Evolutionary conservation across 371 early-diverging fungal genomes (phyloP).

Genomic region (Mortierella sp.): DNA sequence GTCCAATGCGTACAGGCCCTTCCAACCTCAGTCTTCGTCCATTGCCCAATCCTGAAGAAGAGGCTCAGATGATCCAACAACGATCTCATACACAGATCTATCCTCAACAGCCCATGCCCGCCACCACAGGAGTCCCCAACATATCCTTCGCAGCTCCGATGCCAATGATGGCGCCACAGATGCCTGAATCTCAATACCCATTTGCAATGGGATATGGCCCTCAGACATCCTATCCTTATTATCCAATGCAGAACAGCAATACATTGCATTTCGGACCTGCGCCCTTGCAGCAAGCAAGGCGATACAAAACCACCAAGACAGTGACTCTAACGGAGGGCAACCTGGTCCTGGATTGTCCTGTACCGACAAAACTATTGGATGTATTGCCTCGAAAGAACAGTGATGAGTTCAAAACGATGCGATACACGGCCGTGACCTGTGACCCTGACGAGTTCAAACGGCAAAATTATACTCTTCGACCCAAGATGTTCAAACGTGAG

Average conservation of each 20-base stretch:
- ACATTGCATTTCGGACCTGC: conserved; percentile 62
- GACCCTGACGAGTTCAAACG: conserved; percentile 81
- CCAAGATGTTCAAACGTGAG: conserved; percentile 69
- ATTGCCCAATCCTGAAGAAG: conserved; percentile 35
- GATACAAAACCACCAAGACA: conserved; percentile 69
- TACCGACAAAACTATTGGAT: conserved; percentile 69
- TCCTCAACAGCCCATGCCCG: conserved; percentile 1
- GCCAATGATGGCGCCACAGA: conserved; percentile 3
- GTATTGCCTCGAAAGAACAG: conserved; percentile 62
- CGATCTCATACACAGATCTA: conserved; percentile 40
- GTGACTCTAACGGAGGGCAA: conserved; percentile 76
- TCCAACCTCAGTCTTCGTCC: conserved; percentile 33
- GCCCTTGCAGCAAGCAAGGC: conserved; percentile 65
- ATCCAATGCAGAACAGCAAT: conserved; percentile 2
- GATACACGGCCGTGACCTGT: conserved; percentile 82
- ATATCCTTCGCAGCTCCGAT: conserved; percentile 26
- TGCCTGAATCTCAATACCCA: conserved; percentile 17
- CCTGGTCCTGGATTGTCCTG: conserved; percentile 78
- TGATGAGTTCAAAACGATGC: conserved; percentile 77
- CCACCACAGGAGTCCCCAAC: conserved; percentile 13
- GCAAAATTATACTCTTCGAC: conserved; percentile 85
- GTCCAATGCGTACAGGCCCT: conserved; percentile 6
- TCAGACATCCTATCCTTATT: conserved; percentile 9
- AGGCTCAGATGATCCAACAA: conserved; percentile 42
- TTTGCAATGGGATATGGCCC: conserved; percentile 35